Evolutionary conservation across 768 basidiomycete genomes (phyloP).

Genomic region (Crepidotus variabilis): DNA sequence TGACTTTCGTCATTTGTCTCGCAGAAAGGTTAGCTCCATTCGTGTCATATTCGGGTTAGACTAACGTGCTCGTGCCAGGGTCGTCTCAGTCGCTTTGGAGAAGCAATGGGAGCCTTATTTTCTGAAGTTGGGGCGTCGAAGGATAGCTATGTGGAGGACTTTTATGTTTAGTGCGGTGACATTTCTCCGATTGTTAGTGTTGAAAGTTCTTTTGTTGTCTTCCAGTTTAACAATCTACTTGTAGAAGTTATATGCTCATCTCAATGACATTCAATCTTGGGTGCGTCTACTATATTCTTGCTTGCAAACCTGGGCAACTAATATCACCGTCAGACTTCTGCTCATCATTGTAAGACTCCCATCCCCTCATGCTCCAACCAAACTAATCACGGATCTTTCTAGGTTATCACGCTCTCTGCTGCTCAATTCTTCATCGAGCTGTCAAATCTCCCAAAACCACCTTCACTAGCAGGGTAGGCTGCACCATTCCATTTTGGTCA

Average conservation of each 20-base stretch:
- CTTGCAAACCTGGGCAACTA: slow-evolving; percentile 1
- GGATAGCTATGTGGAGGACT: slow-evolving; percentile 50
- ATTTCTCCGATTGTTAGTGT: slow-evolving; percentile 56
- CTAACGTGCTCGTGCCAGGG: slow-evolving; percentile 25
- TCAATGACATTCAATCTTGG: slow-evolving; percentile 70
- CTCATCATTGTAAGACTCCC: slow-evolving; percentile 39
- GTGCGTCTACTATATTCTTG: slow-evolving; percentile 34
- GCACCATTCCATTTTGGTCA: not conserved
- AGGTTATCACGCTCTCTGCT: slow-evolving; percentile 55
- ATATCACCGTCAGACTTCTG: slow-evolving; percentile 35
- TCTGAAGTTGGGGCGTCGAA: slow-evolving; percentile 37
- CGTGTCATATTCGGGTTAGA: not conserved
- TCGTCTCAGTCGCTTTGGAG: slow-evolving; percentile 45
- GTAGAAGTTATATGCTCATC: slow-evolving; percentile 68
- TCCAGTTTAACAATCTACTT: not conserved
- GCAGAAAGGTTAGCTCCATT: slow-evolving; percentile 48
- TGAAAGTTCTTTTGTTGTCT: not conserved
- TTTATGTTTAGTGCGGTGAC: slow-evolving; percentile 55
- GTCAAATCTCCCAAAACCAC: slow-evolving; percentile 14
- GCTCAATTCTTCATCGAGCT: slow-evolving; percentile 59
- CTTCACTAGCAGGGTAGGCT: slow-evolving; percentile 15
- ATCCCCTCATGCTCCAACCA: not conserved
- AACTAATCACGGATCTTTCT: not conserved
- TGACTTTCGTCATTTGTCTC: slow-evolving; percentile 47
- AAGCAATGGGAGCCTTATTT: slow-evolving; percentile 44